phyloP scores from a whole-genome alignment of 495 filamentous ascomycete genomes.

The Lophium mytilinum region DNA sequence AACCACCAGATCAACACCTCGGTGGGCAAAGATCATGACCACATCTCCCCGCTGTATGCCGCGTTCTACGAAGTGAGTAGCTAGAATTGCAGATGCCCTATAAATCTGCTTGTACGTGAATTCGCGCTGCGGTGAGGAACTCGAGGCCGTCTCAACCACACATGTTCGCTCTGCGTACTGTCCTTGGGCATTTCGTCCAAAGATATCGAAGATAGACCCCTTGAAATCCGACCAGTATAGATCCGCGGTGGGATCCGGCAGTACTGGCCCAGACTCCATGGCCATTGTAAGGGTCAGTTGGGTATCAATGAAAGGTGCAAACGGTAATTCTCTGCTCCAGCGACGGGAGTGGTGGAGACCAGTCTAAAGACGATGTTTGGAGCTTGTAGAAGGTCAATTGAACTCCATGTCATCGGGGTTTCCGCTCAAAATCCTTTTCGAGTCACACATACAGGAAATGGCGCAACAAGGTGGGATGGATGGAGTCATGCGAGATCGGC shows the following conservation, averaged over 20 bases:
- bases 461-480: neutral
- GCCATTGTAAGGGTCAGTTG: slow-evolving; percentile 9
- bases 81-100: slow-evolving; percentile 72
- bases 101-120: slow-evolving; percentile 90
- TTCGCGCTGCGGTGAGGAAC: slow-evolving; percentile 47
- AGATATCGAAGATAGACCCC: slow-evolving; percentile 76
- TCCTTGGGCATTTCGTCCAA: slow-evolving; percentile 55
- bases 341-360: no score
- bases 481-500: slow-evolving; percentile 2
- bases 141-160: slow-evolving; percentile 72
- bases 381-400: no score
- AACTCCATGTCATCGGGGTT: no score
- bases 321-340: no score
- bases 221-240: slow-evolving; percentile 70
- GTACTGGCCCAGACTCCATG: neutral
- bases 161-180: slow-evolving; percentile 70
- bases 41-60: slow-evolving; percentile 78
- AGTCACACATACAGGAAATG: neutral
- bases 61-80: slow-evolving; percentile 64
- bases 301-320: neutral
- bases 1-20: slow-evolving; percentile 66
- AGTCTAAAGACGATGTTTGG: no score
- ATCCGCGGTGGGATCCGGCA: slow-evolving; percentile 23
- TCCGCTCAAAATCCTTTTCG: neutral
- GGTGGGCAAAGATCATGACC: slow-evolving; percentile 86